Conservation (phyloP, 371 early-diverging fungal species). For the Lichtheimia ramosa region DNA sequence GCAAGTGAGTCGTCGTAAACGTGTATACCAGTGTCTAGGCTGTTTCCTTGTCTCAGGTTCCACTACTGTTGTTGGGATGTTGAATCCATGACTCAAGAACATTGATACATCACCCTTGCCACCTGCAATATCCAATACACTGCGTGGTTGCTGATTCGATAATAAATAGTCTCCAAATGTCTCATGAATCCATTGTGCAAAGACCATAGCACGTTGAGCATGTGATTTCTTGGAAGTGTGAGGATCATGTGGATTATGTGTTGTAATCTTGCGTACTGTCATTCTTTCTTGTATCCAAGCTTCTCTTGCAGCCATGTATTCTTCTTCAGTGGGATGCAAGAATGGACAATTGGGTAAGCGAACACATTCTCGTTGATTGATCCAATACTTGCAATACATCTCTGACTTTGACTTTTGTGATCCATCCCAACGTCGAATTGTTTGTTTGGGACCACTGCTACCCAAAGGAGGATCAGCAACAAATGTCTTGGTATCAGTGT, state of each 20-base stretch:
- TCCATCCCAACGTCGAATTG: constrained; percentile 14
- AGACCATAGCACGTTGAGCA: constrained; percentile 50
- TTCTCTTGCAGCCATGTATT: constrained; percentile 22
- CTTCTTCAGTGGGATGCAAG: constrained; percentile 44
- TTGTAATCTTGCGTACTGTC: constrained; percentile 25
- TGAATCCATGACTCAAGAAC: constrained; percentile 50
- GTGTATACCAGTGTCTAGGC: constrained; percentile 48
- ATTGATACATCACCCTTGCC: constrained; percentile 60
- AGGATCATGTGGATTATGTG: constrained; percentile 50
- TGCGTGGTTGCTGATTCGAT: not conserved
- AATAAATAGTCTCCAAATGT: constrained; percentile 34
- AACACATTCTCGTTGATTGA: constrained; percentile 51
- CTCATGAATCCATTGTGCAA: constrained; percentile 51
- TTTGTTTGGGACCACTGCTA: constrained; percentile 18
- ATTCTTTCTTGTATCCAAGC: constrained; percentile 48
- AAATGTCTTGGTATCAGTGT: constrained; percentile 25
- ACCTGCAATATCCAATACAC: constrained; percentile 59
- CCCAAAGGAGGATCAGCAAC: constrained; percentile 48
- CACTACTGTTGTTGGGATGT: constrained; percentile 45
- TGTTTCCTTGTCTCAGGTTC: constrained; percentile 56
- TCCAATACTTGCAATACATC: constrained; percentile 56
- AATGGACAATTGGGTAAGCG: constrained; percentile 41
- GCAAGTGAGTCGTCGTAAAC: constrained; percentile 33
- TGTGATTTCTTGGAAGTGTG: constrained; percentile 57
- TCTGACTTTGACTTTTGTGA: constrained; percentile 15